These are phyloP conservation scores for Strobilomyces dryophilus DNA, from an alignment of 768 basidiomycete genomes.

Conservation along the genomic window DNA sequence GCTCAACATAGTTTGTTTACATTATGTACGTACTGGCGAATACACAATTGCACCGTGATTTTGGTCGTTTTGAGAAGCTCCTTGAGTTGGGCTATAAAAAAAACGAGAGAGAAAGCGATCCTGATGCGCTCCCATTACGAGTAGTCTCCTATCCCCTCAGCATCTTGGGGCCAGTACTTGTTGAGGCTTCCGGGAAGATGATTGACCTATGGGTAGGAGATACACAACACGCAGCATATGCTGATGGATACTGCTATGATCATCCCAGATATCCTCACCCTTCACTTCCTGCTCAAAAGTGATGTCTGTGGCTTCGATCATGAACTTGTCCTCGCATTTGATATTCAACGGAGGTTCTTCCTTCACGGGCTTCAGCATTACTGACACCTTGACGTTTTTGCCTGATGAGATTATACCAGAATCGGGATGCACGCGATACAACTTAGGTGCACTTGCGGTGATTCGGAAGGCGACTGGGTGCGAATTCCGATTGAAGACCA, in stretches of 20 bases:
- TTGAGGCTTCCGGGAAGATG: no score
- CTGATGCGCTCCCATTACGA: no score
- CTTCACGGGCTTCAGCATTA: slow-evolving; percentile 94
- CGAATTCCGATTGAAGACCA: slow-evolving; percentile 82
- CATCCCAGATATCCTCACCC: slow-evolving; percentile 75
- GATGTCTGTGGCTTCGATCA: slow-evolving; percentile 93
- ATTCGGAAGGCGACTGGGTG: slow-evolving; percentile 98
- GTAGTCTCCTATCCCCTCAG: no score
- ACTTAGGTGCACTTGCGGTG: slow-evolving; percentile 97
- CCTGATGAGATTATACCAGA: slow-evolving; percentile 93
- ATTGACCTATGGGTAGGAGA: slow-evolving; percentile 72
- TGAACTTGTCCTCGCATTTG: slow-evolving; percentile 99
- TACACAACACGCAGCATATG: slow-evolving; percentile 93
- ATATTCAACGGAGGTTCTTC: slow-evolving; percentile 87
- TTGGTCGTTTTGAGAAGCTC: no score
- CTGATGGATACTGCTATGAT: slow-evolving; percentile 62
- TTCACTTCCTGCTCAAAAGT: slow-evolving; percentile 82
- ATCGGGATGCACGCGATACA: slow-evolving; percentile 97
- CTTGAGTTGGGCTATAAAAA: no score
- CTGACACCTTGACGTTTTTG: slow-evolving; percentile 90
- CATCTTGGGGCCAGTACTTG: no score
- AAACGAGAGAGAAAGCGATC: no score
- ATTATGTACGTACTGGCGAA: no score
- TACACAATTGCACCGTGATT: no score
- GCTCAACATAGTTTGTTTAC: no score